These are phyloP conservation scores for Rhodotorula kratochvilovae DNA, from an alignment of 768 basidiomycete species.

Conservation along the genomic window DNA sequence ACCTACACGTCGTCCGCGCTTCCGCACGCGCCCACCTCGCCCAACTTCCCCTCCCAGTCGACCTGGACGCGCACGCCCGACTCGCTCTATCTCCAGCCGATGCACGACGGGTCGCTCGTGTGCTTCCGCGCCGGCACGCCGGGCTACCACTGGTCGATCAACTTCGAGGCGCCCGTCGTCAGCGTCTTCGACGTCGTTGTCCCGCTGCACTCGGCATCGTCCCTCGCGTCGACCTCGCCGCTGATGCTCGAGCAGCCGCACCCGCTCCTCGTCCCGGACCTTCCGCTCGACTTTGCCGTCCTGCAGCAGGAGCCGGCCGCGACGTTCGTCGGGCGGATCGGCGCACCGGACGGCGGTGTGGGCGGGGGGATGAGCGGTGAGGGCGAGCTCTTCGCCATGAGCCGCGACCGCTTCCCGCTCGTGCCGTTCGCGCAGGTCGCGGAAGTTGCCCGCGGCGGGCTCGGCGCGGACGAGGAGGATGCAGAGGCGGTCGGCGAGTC, in stretches of 20 bases:
- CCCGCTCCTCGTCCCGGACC: conserved; percentile 54
- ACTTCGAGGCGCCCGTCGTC: conserved; percentile 51
- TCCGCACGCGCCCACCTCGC: not conserved
- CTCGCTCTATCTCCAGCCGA: conserved; percentile 70
- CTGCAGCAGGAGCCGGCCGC: conserved; percentile 48
- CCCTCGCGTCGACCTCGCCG: conserved; percentile 26
- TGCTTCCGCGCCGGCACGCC: conserved; percentile 55
- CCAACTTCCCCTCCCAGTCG: conserved; percentile 56
- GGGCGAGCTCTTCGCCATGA: conserved; percentile 68
- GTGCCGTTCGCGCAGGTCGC: conserved; percentile 54
- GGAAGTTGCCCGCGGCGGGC: conserved; percentile 41
- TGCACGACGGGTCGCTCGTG: conserved; percentile 72
- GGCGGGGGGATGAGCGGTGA: conserved; percentile 42
- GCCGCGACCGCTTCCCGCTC: conserved; percentile 71
- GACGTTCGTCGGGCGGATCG: conserved; percentile 75
- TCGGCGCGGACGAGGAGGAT: conserved; percentile 36
- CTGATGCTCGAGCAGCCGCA: conserved; percentile 41
- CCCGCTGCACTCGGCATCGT: conserved; percentile 22
- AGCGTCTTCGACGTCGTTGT: conserved; percentile 72
- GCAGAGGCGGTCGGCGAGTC: conserved; percentile 15
- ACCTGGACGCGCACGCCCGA: conserved; percentile 73
- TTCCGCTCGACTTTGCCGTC: conserved; percentile 55
- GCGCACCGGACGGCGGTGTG: conserved; percentile 52
- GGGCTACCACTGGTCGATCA: conserved; percentile 40
- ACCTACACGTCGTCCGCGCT: conserved; percentile 67